Percentiles rank a stretch among this genome's conserved stretches.
phyloP scores from a whole-genome alignment of 2,329 filamentous ascomycete species.

The Madurella mycetomatis region DNA sequence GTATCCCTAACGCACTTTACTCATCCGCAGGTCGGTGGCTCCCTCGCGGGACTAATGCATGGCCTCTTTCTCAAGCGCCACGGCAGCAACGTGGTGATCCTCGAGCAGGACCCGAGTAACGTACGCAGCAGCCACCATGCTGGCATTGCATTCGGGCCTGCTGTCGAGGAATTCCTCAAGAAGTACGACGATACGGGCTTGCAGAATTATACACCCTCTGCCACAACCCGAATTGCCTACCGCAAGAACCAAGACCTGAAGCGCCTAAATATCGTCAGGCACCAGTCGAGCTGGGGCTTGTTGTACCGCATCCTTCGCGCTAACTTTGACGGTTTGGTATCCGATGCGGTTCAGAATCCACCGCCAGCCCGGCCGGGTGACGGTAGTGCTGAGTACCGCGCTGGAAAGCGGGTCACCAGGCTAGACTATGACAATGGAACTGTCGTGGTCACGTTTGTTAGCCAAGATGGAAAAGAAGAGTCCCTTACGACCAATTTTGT shows the following conservation, averaged over 20 bases:
- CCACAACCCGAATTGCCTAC: slow-evolving; percentile 15
- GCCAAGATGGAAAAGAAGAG: slow-evolving; percentile 22
- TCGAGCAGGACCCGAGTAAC: slow-evolving; percentile 35
- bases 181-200: slow-evolving; percentile 31
- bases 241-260: slow-evolving; percentile 14
- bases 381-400: slow-evolving; percentile 22
- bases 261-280: slow-evolving; percentile 24
- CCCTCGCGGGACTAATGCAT: slow-evolving; percentile 32
- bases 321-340: slow-evolving; percentile 35
- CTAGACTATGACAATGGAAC: slow-evolving; percentile 13
- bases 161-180: slow-evolving; percentile 33
- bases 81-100: slow-evolving; percentile 34
- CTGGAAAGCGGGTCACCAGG: slow-evolving; percentile 23
- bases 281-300: slow-evolving; percentile 40
- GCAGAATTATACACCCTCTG: slow-evolving; percentile 10
- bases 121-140: slow-evolving; percentile 38
- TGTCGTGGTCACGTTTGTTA: slow-evolving; percentile 24
- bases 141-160: slow-evolving; percentile 35
- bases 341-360: slow-evolving; percentile 23
- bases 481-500: slow-evolving; percentile 34
- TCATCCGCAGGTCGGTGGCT: slow-evolving; percentile 32
- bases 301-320: slow-evolving; percentile 37
- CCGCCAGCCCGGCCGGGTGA: slow-evolving; percentile 19
- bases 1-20: not conserved
- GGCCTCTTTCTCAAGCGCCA: slow-evolving; percentile 32